Evolutionary conservation across 768 basidiomycete genomes (phyloP).

Genomic region (Trametes punicea): DNA sequence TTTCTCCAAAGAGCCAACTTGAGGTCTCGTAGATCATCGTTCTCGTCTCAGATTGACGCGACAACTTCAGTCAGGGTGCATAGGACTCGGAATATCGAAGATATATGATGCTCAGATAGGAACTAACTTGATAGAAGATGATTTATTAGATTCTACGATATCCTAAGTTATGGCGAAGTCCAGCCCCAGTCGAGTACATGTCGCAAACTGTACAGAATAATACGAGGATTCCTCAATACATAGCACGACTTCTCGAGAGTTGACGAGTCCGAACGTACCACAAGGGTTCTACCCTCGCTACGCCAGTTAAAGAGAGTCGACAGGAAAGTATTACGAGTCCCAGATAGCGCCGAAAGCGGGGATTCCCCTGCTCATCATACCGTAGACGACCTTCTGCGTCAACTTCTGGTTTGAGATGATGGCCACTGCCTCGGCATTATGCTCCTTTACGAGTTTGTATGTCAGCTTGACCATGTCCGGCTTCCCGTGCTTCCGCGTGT

Average conservation of each 20-base stretch:
- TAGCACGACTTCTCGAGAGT: not conserved
- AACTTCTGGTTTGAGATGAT: slow-evolving; percentile 59
- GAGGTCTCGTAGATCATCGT: no score
- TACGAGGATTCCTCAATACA: not conserved
- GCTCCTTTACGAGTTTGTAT: slow-evolving; percentile 34
- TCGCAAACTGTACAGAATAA: not conserved
- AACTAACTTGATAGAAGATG: no score
- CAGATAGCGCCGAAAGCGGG: slow-evolving; percentile 63
- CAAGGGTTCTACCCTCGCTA: not conserved
- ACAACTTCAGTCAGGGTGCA: not conserved
- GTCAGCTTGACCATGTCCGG: slow-evolving; percentile 39
- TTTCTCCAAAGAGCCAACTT: no score
- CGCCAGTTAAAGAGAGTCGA: not conserved
- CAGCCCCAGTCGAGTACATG: not conserved
- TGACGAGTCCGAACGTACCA: not conserved
- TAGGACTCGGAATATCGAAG: not conserved
- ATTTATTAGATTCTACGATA: not conserved
- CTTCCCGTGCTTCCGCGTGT: slow-evolving; percentile 35
- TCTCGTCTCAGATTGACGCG: no score
- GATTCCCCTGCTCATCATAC: slow-evolving; percentile 56
- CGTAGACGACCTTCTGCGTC: slow-evolving; percentile 56
- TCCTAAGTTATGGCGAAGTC: not conserved
- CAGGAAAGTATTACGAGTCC: slow-evolving; percentile 41
- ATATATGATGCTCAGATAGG: not conserved
- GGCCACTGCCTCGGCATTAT: slow-evolving; percentile 46